Evolutionary conservation across 1,284 basidiomycete genomes (phyloP).

Genomic region (Trichosporon inkin): DNA sequence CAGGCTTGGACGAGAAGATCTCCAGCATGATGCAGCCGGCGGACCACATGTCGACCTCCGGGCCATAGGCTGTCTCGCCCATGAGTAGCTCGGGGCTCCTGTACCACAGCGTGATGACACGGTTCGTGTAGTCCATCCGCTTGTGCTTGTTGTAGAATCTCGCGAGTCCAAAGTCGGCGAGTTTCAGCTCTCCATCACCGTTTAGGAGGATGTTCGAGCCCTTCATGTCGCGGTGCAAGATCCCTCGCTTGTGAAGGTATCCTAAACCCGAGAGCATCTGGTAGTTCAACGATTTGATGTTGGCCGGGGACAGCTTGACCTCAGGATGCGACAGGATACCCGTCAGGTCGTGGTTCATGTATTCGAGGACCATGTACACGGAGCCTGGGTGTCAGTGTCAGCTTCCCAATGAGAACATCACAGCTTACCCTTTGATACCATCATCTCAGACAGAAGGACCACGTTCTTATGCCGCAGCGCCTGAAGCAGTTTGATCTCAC

Average conservation of each 20-base stretch:
- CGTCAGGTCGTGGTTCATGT: constrained; percentile 98
- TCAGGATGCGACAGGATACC: constrained; percentile 89
- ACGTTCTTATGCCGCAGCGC: constrained; percentile 85
- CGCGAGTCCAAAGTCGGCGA: constrained; percentile 97
- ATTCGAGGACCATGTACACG: constrained; percentile 99
- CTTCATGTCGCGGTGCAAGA: constrained; percentile 98
- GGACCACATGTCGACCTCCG: constrained; percentile 99
- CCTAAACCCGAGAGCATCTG: constrained; percentile 92
- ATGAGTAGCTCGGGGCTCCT: constrained; percentile 92
- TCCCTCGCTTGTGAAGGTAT: constrained; percentile 90
- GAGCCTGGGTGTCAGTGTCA: constrained; percentile 58
- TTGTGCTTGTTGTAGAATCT: constrained; percentile 85
- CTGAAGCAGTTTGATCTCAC: constrained; percentile 97
- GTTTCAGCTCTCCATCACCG: constrained; percentile 85
- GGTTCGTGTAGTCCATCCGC: constrained; percentile 91
- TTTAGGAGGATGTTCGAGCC: constrained; percentile 97
- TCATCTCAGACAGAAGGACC: constrained; percentile 90
- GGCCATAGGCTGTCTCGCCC: constrained; percentile 93
- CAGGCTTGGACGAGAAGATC: constrained; percentile 86
- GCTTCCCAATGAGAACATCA: not conserved
- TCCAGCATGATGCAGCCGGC: constrained; percentile 99
- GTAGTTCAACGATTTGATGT: constrained; percentile 88
- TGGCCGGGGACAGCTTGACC: constrained; percentile 74
- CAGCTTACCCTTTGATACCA: constrained; percentile 83
- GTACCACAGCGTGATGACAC: constrained; percentile 99